Evolutionary conservation across 2,329 filamentous ascomycete species (phyloP), one percentile per base, ranked within the genome.

Genomic region (Cytospora schulzeri): DNA sequence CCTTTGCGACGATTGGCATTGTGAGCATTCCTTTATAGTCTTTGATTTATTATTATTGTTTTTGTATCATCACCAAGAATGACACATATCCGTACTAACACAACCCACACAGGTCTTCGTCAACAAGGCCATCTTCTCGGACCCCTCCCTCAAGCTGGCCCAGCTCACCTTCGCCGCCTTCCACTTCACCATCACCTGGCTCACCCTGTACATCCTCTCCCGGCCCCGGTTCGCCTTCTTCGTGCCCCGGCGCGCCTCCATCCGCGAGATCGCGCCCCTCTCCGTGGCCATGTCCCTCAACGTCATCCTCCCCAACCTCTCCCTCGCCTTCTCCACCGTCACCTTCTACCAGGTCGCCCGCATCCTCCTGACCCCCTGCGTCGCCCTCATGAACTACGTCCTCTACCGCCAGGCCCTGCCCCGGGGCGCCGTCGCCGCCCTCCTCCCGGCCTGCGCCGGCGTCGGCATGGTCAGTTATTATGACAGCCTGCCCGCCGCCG

Each of bases 301-400:
- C 74, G 87, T 91, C 72, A 86, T 91, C 67, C 79, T 91, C 12
- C 87, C 87, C 12, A 91, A 91, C 71, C 76, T 90, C 8, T 89
- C 86, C 1, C 79, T 91, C 52, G 87, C 88, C 33, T 89, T 85
- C 73, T 90, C 87, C 26, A 84, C 84, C 58, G 85, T 91, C 51
- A 88, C 87, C 51, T 90, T 91, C 73, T 91, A 90, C 74, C 88
- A 91, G 73, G 83, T 90, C 57, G 87, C 86, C 5, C 84, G 88
- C 28, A 88, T 90, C 65, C 78, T 90, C 15, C 80, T 90, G 31
- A 90, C 88, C 1, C 88, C 88, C 3, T 82, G 80, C 52, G 87
- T 89, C 24, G 88, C 87, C 5, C 73, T 85, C 19, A 85, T 91
- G 80, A 90, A 90, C 74, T 88, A 80, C 69, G 72, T 87, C 26